Evolutionary conservation across 2,329 filamentous ascomycete genomes (phyloP), one percentile per base, ranked within the genome.

Genomic region (Sclerotinia subarctica): DNA sequence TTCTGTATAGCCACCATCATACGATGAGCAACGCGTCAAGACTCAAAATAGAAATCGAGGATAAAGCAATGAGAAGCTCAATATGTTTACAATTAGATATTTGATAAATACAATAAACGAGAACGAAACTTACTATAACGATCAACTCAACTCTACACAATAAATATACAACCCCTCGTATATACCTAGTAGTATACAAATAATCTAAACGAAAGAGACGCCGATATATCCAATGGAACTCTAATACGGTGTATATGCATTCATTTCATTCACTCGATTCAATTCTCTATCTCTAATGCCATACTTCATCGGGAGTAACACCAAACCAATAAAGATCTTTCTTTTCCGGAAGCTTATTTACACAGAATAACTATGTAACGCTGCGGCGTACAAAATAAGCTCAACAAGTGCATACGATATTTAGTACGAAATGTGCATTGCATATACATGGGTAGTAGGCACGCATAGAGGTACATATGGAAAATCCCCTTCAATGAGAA

Each of bases 321-420:
- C 56, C 56, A 58, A 58, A 44, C 26, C 56, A 44, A 58, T 58
- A 49, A n/a, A 47, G 21, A 42, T 47, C 5, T 47, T 5, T 58
- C 35, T 44, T 6, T 44, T 21, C 56, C 38, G 38, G 38, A 42
- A 58, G 56, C 35, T 26, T 58, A n/a, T 35, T 44, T 19, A 6
- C 44, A 35, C 32, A 24, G 10, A 54, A 24, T 7, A 35, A 21
- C 4, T 15, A 26, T 58, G 56, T 58, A 44, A 58, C 56, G 13
- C 38, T 26, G 56, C 24, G n/a, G 56, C 56, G 56, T 44, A 58
- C 56, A 29, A 26, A 17, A 58, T 21, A 44, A 58, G n/a, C 56
- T 58, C 24, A 21, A 58, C 38, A 58, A 58, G 56, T 35, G 56
- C 35, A 58, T 44, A 58, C 56, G n/a, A 58, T 24, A 44, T 44